phyloP scores from a whole-genome alignment of 2,329 filamentous ascomycete species.

The Cladosporium austrohemisphaericum region DNA sequence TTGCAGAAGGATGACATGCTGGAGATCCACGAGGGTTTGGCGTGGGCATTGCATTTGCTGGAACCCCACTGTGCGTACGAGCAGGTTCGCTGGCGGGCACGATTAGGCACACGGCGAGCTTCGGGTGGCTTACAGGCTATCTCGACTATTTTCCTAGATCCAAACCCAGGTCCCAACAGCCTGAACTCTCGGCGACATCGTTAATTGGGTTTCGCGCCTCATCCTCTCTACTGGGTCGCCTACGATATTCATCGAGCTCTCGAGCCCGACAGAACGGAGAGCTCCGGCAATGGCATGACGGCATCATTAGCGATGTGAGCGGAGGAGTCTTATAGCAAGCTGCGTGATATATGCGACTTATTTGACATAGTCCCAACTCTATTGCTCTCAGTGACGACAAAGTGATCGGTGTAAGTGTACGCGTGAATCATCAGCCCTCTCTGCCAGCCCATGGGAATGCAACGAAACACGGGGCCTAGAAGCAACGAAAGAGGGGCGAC shows the following conservation, averaged over 20 bases:
- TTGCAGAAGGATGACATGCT: not conserved
- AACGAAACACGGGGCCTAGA: not conserved
- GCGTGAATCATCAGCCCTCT: not conserved
- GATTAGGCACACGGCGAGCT: not conserved
- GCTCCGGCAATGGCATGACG: not conserved
- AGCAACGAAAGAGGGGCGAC: not conserved
- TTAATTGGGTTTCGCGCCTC: not conserved
- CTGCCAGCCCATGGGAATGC: not conserved
- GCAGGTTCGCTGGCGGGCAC: not conserved
- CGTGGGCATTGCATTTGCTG: not conserved
- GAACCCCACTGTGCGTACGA: not conserved
- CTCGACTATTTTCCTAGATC: not conserved
- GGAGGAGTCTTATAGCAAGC: not conserved
- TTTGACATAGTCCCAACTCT: not conserved
- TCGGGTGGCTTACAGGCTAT: not conserved
- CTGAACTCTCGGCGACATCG: not conserved
- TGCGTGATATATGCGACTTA: not conserved
- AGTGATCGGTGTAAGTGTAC: not conserved
- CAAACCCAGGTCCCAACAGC: not conserved
- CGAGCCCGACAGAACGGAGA: not conserved
- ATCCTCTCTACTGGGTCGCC: constrained; percentile 8
- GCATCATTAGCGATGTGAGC: too few species aligned
- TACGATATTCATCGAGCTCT: not conserved
- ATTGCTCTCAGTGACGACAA: constrained; percentile 1
- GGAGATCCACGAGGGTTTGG: not conserved